Base-by-base conservation (phyloP, 2,329 filamentous ascomycete species). In the Colletotrichum tofieldiae region DNA sequence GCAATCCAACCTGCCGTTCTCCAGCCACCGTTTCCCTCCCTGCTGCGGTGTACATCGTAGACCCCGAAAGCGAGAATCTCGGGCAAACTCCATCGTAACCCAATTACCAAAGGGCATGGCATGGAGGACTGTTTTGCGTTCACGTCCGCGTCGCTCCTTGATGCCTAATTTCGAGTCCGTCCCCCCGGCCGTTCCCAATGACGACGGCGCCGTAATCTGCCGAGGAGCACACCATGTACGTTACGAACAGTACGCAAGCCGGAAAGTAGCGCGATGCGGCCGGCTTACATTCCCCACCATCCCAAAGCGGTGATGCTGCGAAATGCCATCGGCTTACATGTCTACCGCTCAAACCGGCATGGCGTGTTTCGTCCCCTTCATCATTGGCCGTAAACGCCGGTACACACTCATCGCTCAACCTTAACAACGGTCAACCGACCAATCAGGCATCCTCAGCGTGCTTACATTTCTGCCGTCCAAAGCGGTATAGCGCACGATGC, bases 381-480 rank as follows among this genome's bases (percentile, higher is more conserved):
- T 26, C 8, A 23, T 39, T 41, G 32, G 39, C 32, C 32, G 5
- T 26, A 37, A 16, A n/a, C 20, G 32, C 32, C n/a, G 49, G 43
- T 23, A 26, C n/a, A 26, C n/a, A 20, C 59, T 49, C 59, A 2
- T 26, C 32, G 7, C 16, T 49, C 43, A 62, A 29, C 45, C 29
- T 6, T 16, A 41, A 23, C n/a, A 20, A 3, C 29, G 29, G 7
- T 14, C 60, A 11, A 7, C 47, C 32, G 23, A 41, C 45, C 35
- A 52, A 51, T 63, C 32, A 39, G 8, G 16, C n/a, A 6, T 8
- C 12, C 47, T 29, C 39, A 23, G 23, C 26, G 29, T 14, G 65
- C 65, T 69, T 64, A 72, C 69, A 69, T 16, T 6, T 20, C 39
- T 12, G n/a, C 26, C 39, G 23, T 52, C 52, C 16, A 45, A 54